phyloP scores from a whole-genome alignment of 2,329 filamentous ascomycete genomes.

The Proliferodiscus dingleyae region DNA sequence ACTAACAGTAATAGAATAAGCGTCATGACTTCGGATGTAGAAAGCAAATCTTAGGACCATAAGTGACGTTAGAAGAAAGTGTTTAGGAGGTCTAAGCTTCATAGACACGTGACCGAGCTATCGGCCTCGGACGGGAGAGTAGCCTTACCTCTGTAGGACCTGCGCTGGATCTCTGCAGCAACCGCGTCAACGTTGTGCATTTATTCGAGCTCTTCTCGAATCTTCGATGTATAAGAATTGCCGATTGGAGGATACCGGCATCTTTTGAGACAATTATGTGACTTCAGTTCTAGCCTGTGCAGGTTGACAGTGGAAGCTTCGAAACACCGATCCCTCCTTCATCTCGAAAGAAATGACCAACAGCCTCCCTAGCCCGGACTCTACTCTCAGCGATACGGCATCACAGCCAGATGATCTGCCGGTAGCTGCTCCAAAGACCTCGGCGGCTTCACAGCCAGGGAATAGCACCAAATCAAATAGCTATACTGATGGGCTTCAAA shows the following conservation, averaged over 20 bases:
- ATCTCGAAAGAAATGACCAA: conserved; percentile 23
- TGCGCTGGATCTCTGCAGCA: no score
- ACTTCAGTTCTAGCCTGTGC: conserved; percentile 7
- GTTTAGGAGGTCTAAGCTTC: no score
- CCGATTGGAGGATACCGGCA: conserved; percentile 2
- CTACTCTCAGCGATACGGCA: conserved; percentile 24
- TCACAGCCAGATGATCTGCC: conserved; percentile 28
- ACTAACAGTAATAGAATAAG: no score
- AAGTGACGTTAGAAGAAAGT: no score
- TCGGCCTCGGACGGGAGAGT: no score
- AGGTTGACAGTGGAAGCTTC: conserved; percentile 20
- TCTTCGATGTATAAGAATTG: neutral
- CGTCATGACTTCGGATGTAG: no score
- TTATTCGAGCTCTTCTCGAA: neutral
- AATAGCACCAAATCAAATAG: conserved; percentile 20
- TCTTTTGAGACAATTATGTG: conserved; percentile 3
- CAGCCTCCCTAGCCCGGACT: conserved; percentile 22
- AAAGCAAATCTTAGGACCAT: no score
- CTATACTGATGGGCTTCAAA: conserved; percentile 16
- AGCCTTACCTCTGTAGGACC: no score
- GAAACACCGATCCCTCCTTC: conserved; percentile 17
- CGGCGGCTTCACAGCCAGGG: conserved; percentile 22
- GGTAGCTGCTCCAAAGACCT: conserved; percentile 25
- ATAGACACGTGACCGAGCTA: no score
- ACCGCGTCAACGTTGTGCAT: no score